phyloP scores from a whole-genome alignment of 208 protist species.

The Polymyxa betae region DNA sequence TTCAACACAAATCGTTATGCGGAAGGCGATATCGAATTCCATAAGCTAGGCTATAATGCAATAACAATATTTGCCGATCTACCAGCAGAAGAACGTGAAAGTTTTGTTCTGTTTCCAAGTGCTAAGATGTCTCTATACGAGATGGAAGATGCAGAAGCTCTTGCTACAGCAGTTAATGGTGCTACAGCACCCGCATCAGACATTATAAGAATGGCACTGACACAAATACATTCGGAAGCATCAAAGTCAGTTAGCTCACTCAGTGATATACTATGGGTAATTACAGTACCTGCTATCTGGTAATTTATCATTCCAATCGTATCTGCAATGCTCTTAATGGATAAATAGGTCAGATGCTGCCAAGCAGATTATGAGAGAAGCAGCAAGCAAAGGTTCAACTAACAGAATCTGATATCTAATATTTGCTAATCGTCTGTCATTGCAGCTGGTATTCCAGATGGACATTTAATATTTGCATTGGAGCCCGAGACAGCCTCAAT shows the following conservation, averaged over 20 bases:
- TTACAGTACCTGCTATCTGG: conserved; percentile 35
- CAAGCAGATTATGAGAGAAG: conserved; percentile 48
- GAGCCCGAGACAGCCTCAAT: conserved; percentile 46
- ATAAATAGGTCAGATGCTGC: neutral
- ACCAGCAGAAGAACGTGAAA: neutral
- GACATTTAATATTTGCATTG: neutral
- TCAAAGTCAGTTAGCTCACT: neutral
- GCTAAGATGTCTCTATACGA: conserved; percentile 32
- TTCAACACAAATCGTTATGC: neutral
- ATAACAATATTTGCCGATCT: neutral
- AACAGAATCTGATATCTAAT: neutral
- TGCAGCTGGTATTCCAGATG: conserved; percentile 11
- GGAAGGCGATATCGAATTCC: neutral
- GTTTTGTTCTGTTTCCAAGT: neutral
- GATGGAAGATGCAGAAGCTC: neutral
- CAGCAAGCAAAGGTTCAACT: neutral
- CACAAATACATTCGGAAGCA: neutral
- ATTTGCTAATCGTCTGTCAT: neutral
- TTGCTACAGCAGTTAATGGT: neutral
- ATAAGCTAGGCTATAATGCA: neutral
- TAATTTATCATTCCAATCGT: neutral
- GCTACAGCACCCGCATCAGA: neutral
- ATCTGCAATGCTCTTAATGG: neutral
- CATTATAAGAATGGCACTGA: neutral
- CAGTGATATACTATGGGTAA: conserved; percentile 12